Evolutionary conservation across 768 basidiomycete species (phyloP), one percentile per base, ranked within the genome.

Genomic region (Tubosaeta sp.): DNA sequence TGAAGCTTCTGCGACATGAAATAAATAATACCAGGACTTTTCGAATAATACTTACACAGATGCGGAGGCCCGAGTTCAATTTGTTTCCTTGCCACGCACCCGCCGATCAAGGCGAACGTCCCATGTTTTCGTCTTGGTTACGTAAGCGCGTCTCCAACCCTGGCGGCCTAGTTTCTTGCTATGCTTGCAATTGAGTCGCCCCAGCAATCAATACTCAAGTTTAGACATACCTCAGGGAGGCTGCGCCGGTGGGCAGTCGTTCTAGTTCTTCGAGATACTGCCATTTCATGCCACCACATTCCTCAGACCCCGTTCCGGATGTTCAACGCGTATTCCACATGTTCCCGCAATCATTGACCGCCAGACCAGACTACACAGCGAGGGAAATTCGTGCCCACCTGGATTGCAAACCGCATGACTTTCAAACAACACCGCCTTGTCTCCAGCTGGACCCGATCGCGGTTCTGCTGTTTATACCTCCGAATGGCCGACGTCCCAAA

Each of bases 261-360:
- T 51, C 52, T 47, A 36, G 22, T 49, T 47, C 52, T 47, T 50
- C 31, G 60, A 53, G 51, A 52, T 58, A 54, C 49, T 50, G 40
- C 30, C 51, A 56, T 53, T 42, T 51, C 56, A 48, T 54, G 38
- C 49, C 51, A 39, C 56, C 61, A 68, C 51, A 55, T 48, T 52
- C 58, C 48, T 59, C 53, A 57, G 54, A 61, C 63, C 66, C 61
- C 59, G 54, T 53, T 65, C 53, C 51, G 48, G 58, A 53, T 48
- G 57, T 59, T 56, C 66, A 66, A 68, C 49, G 68, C 66, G 58
- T 58, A 60, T 44, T 59, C 66, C 66, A 66, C 66, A 70, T 68
- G 65, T 66, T 58, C 61, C 48, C 54, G 55, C 64, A 58, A 66
- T 46, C 50, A 63, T 49, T 49, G 55, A 57, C 62, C 52, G 51